Percentiles rank a stretch among this genome's conserved stretches.
Evolutionary conservation across 495 filamentous ascomycete genomes (phyloP).

Genomic region (Halenospora varia): DNA sequence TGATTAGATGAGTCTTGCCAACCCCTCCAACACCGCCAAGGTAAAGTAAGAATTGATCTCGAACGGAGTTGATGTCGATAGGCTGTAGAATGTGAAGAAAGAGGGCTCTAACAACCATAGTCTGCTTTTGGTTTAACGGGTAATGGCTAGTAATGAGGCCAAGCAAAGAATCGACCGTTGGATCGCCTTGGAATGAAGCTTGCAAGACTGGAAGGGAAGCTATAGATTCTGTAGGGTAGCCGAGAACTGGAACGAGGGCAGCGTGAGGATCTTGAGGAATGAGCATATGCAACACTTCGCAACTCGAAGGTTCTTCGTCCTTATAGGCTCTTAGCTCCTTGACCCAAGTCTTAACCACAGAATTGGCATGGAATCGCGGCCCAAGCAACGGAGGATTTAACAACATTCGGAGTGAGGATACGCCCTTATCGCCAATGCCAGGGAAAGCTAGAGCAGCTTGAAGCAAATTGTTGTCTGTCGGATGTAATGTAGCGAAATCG

Average conservation of each 20-base stretch:
- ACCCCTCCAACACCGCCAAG: conserved; percentile 3
- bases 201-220: background rate
- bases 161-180: background rate
- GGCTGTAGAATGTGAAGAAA: background rate
- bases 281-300: no score
- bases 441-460: conserved; percentile 7
- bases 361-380: background rate
- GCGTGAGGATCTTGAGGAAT: no score
- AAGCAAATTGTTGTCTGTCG: conserved; percentile 2
- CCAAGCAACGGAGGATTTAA: background rate
- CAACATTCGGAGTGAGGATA: background rate
- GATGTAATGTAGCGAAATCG: conserved; percentile 1
- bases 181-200: conserved; percentile 3
- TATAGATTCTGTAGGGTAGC: background rate
- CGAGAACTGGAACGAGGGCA: conserved; percentile 4
- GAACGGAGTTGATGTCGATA: background rate
- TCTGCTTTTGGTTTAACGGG: conserved; percentile 3
- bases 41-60: conserved; percentile 6
- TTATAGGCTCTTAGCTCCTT: conserved; percentile 3
- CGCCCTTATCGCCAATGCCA: background rate
- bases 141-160: conserved; percentile 1
- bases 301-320: background rate
- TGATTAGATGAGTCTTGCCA: conserved; percentile 6
- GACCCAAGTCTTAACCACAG: conserved; percentile 3
- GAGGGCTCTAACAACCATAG: background rate